Base-by-base conservation (phyloP, 345 rosid species). In the Brassica cretica region DNA sequence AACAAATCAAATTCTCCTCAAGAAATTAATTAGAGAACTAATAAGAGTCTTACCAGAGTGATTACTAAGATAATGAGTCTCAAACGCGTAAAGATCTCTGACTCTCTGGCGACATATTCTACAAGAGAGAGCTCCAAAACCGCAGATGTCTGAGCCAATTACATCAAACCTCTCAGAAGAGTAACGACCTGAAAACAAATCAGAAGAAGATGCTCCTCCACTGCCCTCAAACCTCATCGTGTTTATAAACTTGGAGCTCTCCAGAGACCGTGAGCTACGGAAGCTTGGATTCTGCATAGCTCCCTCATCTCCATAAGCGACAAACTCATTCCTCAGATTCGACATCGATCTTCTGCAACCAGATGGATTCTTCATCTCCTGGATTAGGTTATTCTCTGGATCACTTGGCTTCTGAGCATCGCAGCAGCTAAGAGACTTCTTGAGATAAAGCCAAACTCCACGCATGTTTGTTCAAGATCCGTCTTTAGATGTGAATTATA, bases 21-120 rank as follows among this genome's bases (percentile, higher is more conserved):
- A 10, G 30, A 37, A 30, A 35, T 62, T 65, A 11, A 14, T 7
- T 41, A 44, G 10, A 41, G 0, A 9, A 56, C 51, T 19, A 60
- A 16, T 16, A 24, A 4, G 9, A 76, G 18, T 11, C 14, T 76
- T 84, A 92, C 97, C 92, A n/a, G 89, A 86, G 81, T 89, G 96
- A 24, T 76, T 77, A 56, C 87, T 77, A 59, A 89, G 87, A 70
- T 85, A 87, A 78, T 87, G 94, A 1, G 72, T 78, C 76, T 88
- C 93, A 37, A 79, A 83, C 8, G 85, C 86, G 14, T 85, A 88
- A 61, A 84, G 74, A 37, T 82, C 85, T 74, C 73, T 82, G 21
- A 82, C 84, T 10, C 79, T 79, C 73, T 81, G 79, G 1, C 76
- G 80, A 56, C 93, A 93, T 74, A 76, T 89, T 14, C 78, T 83